These are phyloP conservation scores for Lactuca sativa DNA, from an alignment of 129 eudicot genomes.

Conservation along the genomic window DNA sequence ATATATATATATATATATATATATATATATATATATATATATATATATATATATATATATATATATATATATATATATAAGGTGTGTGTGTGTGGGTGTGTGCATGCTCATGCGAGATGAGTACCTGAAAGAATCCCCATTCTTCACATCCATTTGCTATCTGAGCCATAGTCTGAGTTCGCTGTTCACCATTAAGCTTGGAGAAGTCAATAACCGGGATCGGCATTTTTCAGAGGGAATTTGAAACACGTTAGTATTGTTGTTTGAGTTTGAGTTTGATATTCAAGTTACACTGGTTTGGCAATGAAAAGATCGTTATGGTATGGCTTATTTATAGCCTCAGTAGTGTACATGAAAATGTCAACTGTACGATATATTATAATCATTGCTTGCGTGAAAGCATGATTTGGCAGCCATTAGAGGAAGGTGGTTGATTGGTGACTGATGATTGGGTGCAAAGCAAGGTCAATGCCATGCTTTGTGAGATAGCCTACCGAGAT, in stretches of 20 bases:
- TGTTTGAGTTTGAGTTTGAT: background rate
- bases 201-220: constrained; percentile 92
- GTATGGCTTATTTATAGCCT: constrained; percentile 45
- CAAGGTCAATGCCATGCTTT: constrained; percentile 45
- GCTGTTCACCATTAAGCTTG: constrained; percentile 61
- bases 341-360: constrained; percentile 29
- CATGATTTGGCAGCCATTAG: constrained; percentile 34
- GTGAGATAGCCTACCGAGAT: constrained; percentile 23
- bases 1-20: no score
- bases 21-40: no score
- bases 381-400: constrained; percentile 20
- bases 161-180: constrained; percentile 62
- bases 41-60: no score
- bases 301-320: constrained; percentile 19
- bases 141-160: constrained; percentile 70
- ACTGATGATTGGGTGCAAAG: constrained; percentile 23
- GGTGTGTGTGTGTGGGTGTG: background rate
- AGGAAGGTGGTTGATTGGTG: constrained; percentile 44
- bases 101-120: background rate
- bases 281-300: constrained; percentile 12
- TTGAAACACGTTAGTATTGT: background rate
- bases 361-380: constrained; percentile 40
- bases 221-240: constrained; percentile 43
- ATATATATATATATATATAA: no score
- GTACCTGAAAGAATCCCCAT: constrained; percentile 96